Base-by-base conservation (phyloP, 2,329 filamentous ascomycete species). In the Amauroascus niger region DNA sequence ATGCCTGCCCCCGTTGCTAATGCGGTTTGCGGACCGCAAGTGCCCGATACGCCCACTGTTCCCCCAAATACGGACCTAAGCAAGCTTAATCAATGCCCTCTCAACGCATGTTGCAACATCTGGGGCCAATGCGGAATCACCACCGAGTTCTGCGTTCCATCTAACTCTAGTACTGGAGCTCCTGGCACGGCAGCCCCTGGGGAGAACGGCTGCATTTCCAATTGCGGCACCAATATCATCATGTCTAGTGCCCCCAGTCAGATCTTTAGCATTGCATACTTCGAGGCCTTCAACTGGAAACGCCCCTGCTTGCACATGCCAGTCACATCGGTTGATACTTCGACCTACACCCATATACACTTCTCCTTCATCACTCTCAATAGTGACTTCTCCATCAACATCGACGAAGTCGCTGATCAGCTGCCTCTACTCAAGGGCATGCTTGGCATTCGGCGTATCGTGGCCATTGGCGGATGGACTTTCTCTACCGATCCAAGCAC, bases 381-480 rank as follows among this genome's bases (percentile, higher is more conserved):
- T 0, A 14, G 49, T 1, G 63, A 69, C 39, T 72, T 65, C 51
- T 61, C 63, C 20, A 61, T 63, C 28, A 47, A 62, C 13, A 56
- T 65, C 18, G 58, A 14, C 57, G 56, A 58, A 13, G 55, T 62
- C 9, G 49, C 54, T 26, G 45, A 53, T 4, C 46, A 56, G 13
- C 53, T 59, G 16, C 14, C 37, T 8, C 20, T 18, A 3, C 53
- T 59, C 20, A 24, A 37, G 5, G 14, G 28, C 2, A 22, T 59
- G 4, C 18, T 13, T 1, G 55, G 40, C 1, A 33, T 55, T 37
- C 71, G 74, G 57, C 60, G 58, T 32, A 69, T 76, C 28, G 20
- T 75, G 4, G 69, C 71, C 1, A 67, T 75, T 55, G 72, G 72
- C 18, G 72, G 72, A 24, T 74, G 73, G 73, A 61, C 60, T 24